A percentile compares a stretch with the other conserved stretches of the same genome.
Evolutionary conservation across 73 alveolate species (phyloP).

Genomic region (Halteria grandinella): DNA sequence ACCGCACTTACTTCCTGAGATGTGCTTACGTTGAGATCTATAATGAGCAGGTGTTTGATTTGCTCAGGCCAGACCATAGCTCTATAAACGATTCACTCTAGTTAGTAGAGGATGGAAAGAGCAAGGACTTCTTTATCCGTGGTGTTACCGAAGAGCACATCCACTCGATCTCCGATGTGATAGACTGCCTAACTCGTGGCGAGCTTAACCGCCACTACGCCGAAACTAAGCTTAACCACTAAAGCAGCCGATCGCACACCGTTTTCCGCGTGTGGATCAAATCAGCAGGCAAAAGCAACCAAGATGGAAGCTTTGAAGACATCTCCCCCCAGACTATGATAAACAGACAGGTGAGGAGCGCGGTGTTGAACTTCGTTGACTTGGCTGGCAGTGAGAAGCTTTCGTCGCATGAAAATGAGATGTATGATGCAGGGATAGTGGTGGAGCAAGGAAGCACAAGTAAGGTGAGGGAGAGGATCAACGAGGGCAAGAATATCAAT

Average conservation of each 20-base stretch:
- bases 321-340: too few relatives aligned
- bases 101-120: constrained; percentile 61
- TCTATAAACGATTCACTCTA: constrained; percentile 52
- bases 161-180: constrained; percentile 68
- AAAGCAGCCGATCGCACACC: constrained; percentile 84
- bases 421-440: constrained; percentile 6
- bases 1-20: constrained; percentile 35
- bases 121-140: constrained; percentile 73
- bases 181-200: constrained; percentile 75
- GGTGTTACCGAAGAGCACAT: constrained; percentile 81
- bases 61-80: constrained; percentile 28
- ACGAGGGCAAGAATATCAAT: constrained; percentile 84
- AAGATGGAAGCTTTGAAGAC: too few relatives aligned
- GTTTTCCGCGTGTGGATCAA: too few relatives aligned
- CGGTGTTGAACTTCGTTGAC: constrained; percentile 86
- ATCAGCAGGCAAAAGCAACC: too few relatives aligned
- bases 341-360: constrained; percentile 59
- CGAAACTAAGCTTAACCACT: constrained; percentile 76
- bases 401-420: constrained; percentile 60
- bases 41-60: constrained; percentile 55
- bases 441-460: constrained; percentile 19
- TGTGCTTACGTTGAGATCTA: constrained; percentile 59
- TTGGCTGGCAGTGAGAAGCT: constrained; percentile 96
- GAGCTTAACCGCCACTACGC: constrained; percentile 80
- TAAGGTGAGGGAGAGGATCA: constrained; percentile 51